Base-by-base conservation (phyloP, 495 filamentous ascomycete genomes). In the Hypoxylon rickii region DNA sequence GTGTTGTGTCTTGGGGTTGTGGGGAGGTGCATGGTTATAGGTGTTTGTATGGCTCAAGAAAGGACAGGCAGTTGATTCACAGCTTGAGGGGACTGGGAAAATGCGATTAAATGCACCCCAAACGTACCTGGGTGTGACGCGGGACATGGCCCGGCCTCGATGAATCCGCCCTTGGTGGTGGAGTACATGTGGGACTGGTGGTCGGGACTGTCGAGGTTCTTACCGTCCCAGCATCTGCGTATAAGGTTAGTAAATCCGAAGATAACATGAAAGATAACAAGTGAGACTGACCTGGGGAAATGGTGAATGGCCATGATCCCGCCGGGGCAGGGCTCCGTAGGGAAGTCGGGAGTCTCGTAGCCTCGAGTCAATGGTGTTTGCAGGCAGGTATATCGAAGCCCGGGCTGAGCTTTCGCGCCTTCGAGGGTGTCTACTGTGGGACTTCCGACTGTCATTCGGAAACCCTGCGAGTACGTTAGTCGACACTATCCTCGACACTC, bases 141-240 rank as follows among this genome's bases (percentile, higher is more conserved):
- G 12, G 79, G 79, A 68, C 79, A 82, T 0, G 76, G 52, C 0
- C 69, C 70, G 2, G 69, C 69, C 15, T 68, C 58, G 17, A 43
- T 40, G 68, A 79, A 79, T 5, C 64, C 66, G 2, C 72, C 73
- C 42, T 34, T 29, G 8, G 61, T 57, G 2, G 74, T 77, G 50
- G 61, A 64, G 61, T 70, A 75, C 75, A 67, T 84, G 79, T 33
- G 76, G 43, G 67, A 74, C 21, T 75, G 72, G 63, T 83, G 81
- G 61, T 83, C 76, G 10, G 76, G 71, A 31, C 75, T 79, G 54
- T 82, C 80, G 29, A 83, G 70, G 57, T 80, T 82, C 63, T 76
- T 73, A 29, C 80, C 81, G 58, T 84, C 80, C 80, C 80, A 83
- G 54, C 77, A 73, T 54, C 39, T 69, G 67, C 29, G 21, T 2